Evolutionary conservation across 257 asterid genomes (phyloP), one percentile per base, ranked within the genome.

Genomic region (Craterostigma plantagineum): DNA sequence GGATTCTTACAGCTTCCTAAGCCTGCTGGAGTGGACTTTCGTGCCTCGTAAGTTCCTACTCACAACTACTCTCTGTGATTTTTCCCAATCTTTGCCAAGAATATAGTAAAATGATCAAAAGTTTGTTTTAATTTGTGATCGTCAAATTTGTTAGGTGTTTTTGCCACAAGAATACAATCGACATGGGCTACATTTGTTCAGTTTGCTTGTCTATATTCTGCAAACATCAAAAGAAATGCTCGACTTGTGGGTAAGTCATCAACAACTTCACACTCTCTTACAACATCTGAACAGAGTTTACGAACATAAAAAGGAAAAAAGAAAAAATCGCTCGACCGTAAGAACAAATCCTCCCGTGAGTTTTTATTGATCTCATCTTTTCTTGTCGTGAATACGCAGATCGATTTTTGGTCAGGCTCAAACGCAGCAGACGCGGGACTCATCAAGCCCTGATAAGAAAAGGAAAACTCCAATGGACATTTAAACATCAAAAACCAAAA

Each of bases 11-110:
- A 64, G 61, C 92, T 85, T 51, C 96, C 96, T 45, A 72, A 72
- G 79, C 94, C 94, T 40, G 76, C 84, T 15, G 94, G 96, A 45
- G 96, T 85, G 35, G 96, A 85, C 67, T 85, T 81, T 30, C 96
- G 96, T 39, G 96, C 96, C 46, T 81, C 94, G 91, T 81, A 73
- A 85, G 96, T 79, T 59, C 15, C 66, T 35, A 11, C 9, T 0
- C 7, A 17, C 11, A 13, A 43, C 11, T 43, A 36, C 40, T 12
- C 4, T 9, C 14, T 36, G 11, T n/a, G n/a, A n/a, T 36, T 12
- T 36, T 12, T n/a, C n/a, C n/a, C 3, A 36, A 9, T 12, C 14
- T 1, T 1, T 36, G 3, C 3, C 8, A 38, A 23, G 6, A 23
- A 23, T 2, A 23, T 23, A 23, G 30, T 23, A 2, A 23, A 23